Evolutionary conservation across 2,329 filamentous ascomycete species (phyloP).

Genomic region (Talaromyces albobiverticillius): DNA sequence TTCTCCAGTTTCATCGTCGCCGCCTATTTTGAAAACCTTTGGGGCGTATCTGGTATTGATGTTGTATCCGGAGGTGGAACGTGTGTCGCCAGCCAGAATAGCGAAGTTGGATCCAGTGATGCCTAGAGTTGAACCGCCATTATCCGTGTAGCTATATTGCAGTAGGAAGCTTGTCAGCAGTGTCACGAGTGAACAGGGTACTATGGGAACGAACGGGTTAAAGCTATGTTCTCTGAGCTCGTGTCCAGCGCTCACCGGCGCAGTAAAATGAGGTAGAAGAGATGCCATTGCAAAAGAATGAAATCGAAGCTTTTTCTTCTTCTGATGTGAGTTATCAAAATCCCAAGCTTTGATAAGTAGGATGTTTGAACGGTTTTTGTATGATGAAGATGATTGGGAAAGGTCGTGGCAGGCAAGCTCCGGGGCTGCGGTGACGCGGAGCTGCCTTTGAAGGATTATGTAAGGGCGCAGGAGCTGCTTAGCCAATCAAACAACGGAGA

Average conservation of each 20-base stretch:
- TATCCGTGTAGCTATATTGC: conserved; percentile 76
- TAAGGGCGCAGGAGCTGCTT: conserved; percentile 8
- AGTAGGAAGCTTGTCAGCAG: not conserved
- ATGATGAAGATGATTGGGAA: conserved; percentile 14
- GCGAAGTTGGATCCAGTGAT: conserved; percentile 93
- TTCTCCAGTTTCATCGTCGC: conserved; percentile 78
- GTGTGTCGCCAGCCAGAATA: conserved; percentile 95
- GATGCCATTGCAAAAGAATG: conserved; percentile 49
- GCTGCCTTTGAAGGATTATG: conserved; percentile 28
- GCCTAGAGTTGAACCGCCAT: conserved; percentile 92
- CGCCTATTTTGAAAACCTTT: conserved; percentile 97
- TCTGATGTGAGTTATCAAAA: not conserved
- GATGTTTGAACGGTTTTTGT: conserved; percentile 1
- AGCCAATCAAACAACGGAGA: conserved; percentile 6
- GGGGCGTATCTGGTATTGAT: conserved; percentile 96
- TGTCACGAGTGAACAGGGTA: not conserved
- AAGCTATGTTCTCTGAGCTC: conserved; percentile 68
- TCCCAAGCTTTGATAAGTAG: not conserved
- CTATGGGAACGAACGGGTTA: conserved; percentile 69
- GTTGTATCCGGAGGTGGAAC: conserved; percentile 93
- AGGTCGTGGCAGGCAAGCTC: conserved; percentile 12
- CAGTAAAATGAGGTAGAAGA: conserved; percentile 48
- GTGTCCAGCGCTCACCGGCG: conserved; percentile 55
- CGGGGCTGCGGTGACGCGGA: conserved; percentile 30
- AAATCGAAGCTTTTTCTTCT: not conserved